Evolutionary conservation across 192 early-diverging fungal genomes (phyloP).

Genomic region (Backusella australiensis): DNA sequence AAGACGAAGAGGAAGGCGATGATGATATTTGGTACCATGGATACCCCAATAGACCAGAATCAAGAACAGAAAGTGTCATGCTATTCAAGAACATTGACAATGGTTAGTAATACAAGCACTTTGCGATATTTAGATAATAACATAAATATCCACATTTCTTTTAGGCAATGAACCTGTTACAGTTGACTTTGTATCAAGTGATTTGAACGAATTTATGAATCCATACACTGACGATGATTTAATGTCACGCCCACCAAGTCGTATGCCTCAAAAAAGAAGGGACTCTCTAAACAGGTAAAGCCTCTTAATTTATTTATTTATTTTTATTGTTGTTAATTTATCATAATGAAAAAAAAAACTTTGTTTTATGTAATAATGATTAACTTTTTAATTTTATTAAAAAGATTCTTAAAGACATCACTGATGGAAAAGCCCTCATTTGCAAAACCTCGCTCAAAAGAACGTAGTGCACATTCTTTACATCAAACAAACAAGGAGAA

Average conservation of each 20-base stretch:
- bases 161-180: slow-evolving; percentile 16
- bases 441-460: background rate
- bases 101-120: background rate
- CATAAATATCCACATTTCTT: background rate
- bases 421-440: background rate
- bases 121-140: background rate
- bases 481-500: background rate
- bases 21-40: background rate
- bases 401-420: background rate
- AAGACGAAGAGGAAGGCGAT: background rate
- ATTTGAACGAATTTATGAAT: slow-evolving; percentile 14
- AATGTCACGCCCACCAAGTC: slow-evolving; percentile 6
- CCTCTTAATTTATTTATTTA: background rate
- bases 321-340: background rate
- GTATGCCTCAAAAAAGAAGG: background rate
- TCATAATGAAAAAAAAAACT: background rate
- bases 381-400: background rate
- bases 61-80: slow-evolving; percentile 24
- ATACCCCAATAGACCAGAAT: background rate
- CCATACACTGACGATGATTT: background rate
- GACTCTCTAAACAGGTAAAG: background rate
- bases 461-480: background rate
- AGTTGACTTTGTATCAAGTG: slow-evolving; percentile 18
- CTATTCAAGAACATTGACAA: slow-evolving; percentile 18
- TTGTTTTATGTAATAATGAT: background rate